Evolutionary conservation across 176 grass and related monocot genomes (phyloP), one percentile per base, ranked within the genome.

Genomic region (Phyllostachys edulis): DNA sequence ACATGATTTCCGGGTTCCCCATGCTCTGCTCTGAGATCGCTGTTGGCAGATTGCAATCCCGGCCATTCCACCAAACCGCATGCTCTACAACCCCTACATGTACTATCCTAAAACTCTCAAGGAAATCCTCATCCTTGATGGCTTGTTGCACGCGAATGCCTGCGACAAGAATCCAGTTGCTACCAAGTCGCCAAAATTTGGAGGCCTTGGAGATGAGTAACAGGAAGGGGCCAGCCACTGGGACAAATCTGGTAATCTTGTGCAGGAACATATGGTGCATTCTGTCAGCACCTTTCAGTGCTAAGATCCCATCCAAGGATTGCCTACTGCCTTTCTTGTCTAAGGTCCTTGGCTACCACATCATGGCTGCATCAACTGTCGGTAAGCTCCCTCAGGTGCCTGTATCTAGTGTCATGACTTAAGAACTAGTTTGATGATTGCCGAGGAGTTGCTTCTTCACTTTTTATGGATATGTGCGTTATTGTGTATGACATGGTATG

Each of bases 301-400:
- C 24, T 59, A 78, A 80, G 44, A 85, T 90, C 38, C 90, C 76
- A 24, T 67, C 78, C 32, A 92, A 61, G 82, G 74, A 95, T 6
- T 92, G 79, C 75, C 69, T 92, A 7, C 87, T 98, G 8, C 88
- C 89, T 5, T 85, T 96, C 42, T 77, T 98, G 71, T 94, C 91
- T 38, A 96, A 78, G 78, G 37, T 95, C 52, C 93, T 98, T 13
- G 96, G 96, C 7, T 98, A 96, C 84, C 80, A 73, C 51, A 69
- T 98, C 44, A 77, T 96, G 41, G 93, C 81, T 56, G 81, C 93
- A 51, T 98, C 96, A 75, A 92, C 84, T n/a, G 66, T 89, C 63
- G 60, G 61, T 85, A 98, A 98, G 82, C 76, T 98, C 65, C 96
- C 96, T 59, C 93, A 96, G 96, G 95, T 98, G 62, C 65, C 12